Base-by-base conservation (phyloP, 331 rosid species). In the Phaseolus coccineus region DNA sequence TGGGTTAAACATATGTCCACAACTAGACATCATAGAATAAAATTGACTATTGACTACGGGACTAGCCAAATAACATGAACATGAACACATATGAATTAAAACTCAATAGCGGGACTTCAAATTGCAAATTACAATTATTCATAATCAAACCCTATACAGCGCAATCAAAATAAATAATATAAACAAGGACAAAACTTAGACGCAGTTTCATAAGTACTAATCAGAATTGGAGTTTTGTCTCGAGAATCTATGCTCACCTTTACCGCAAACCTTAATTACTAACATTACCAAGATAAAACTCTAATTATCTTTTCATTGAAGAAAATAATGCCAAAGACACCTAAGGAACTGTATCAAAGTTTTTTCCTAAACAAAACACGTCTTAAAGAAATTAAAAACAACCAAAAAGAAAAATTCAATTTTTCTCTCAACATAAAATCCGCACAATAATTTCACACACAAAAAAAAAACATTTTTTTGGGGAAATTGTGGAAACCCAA, bases 121-220 rank as follows among this genome's bases (percentile, higher is more conserved):
- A 74, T 35, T 47, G 69, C 22, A 12, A 68, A 73, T 68, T 11
- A 35, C 51, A 69, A 46, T 28, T 69, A 46, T 3, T 44, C 31
- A 3, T 19, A 64, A 74, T n/a, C 66, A 73, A 19, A 74, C 50
- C 69, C 69, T 37, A 74, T 15, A 64, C 47, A 56, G 42, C 28
- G 2, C 47, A 33, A 63, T 15, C 46, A 63, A 79, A 79, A 14
- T 53, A 70, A 44, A 53, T 28, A 44, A 44, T 22, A 35, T 33
- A 53, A 70, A 62, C 64, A 9, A 44, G 15, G 1, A 55, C 56
- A 51, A 15, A 51, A 51, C 56, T 16, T 51, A 16, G 9, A 6
- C 2, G 2, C 22, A 50, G 19, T 50, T 50, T 15, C 22, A 16
- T 16, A 16, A 6, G 24, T 51, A 51, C 3, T 5, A 0, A 44